Evolutionary conservation across 495 filamentous ascomycete species (phyloP), one percentile per base, ranked within the genome.

Genomic region (Xylaria sp.): DNA sequence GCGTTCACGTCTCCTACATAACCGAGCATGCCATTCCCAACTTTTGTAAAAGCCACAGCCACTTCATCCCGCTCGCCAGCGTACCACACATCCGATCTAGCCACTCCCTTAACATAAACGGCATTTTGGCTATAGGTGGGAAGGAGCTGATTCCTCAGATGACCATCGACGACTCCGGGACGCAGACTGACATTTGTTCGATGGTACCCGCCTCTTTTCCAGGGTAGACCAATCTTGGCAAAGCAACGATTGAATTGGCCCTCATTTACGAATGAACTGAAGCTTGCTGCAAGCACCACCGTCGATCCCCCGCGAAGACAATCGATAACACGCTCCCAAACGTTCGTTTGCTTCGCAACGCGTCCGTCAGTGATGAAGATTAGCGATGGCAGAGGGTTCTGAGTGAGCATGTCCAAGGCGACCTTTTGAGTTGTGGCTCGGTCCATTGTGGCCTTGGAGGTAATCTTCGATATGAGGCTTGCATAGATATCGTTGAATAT

Each of bases 1-100:
- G 71, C 76, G 69, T 85, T 84, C 53, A 85, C 80, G 79, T 88
- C 83, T 12, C 84, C 84, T 68, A 84, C 73, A 71, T 85, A 85
- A 24, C 78, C 80, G n/a, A 87, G 62, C 72, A 73, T 80, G 15
- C 83, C 83, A 21, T 64, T 21, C 21, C 82, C 82, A 24, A 83
- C 68, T 63, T 71, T 82, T 19, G 75, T 71, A 24, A 76, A 79
- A 41, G 74, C 81, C 37, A 82, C 79, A 6, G 77, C 78, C 12
- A 82, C 76, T 73, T 83, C 74, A 33, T 19, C 29, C 5, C 15
- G 17, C 33, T 41, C 61, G 43, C 37, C n/a, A 35, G 58, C 43
- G 43, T 76, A 76, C 74, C 74, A 76, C 35, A 46, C 69, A 31
- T 48, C 69, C 9, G 66, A 48, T 37, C 67, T 17, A 68, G 81